Conservation (phyloP, 495 filamentous ascomycete species). For the Tuber melanosporum region DNA sequence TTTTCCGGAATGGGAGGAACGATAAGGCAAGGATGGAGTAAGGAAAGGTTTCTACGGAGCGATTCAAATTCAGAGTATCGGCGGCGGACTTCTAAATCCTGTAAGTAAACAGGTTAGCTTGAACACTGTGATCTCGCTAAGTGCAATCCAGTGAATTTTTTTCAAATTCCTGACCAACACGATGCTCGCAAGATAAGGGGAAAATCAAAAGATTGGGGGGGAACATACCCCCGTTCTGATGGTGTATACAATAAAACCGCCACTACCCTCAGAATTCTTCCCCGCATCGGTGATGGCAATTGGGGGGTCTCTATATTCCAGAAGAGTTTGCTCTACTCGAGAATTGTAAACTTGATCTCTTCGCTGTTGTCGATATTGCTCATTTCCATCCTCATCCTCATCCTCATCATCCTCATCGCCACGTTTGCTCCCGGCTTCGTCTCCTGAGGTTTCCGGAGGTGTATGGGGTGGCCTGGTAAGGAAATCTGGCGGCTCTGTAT, state of each 20-base stretch:
- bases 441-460: slow-evolving; percentile 27
- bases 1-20: slow-evolving; percentile 97
- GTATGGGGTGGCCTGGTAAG: slow-evolving; percentile 47
- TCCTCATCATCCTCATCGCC: slow-evolving; percentile 48
- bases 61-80: slow-evolving; percentile 98
- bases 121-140: neutral
- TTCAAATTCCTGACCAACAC: neutral
- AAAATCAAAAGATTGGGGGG: neutral
- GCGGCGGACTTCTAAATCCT: slow-evolving; percentile 92
- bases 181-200: neutral
- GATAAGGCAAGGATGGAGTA: slow-evolving; percentile 86
- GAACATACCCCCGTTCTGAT: slow-evolving; percentile 80
- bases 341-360: slow-evolving; percentile 88
- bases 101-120: slow-evolving; percentile 24
- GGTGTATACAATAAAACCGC: slow-evolving; percentile 89
- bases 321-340: slow-evolving; percentile 90
- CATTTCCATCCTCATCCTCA: slow-evolving; percentile 48
- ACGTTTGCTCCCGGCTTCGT: slow-evolving; percentile 55
- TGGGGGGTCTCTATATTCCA: slow-evolving; percentile 82
- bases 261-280: slow-evolving; percentile 85
- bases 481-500: slow-evolving; percentile 54
- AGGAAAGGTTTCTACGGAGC: slow-evolving; percentile 75
- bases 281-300: slow-evolving; percentile 90
- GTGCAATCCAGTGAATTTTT: neutral
- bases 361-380: slow-evolving; percentile 50